Evolutionary conservation across 2,329 filamentous ascomycete species (phyloP).

Genomic region (Botrytis squamosa): DNA sequence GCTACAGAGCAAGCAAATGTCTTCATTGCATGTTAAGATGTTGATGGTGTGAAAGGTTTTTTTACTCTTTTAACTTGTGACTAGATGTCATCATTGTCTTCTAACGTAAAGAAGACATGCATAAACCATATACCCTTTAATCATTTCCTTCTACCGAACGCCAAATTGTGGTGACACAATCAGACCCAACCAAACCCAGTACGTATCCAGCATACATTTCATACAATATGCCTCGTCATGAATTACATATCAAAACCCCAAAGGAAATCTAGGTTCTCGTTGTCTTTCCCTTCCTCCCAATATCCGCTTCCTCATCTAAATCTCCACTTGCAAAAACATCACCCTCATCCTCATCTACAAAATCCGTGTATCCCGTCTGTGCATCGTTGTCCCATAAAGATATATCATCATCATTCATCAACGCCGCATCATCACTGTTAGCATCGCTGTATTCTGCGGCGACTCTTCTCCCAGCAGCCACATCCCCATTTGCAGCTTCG

Average conservation of each 20-base stretch:
- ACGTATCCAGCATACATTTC: slow-evolving; percentile 6
- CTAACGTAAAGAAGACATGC: background rate
- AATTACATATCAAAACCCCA: background rate
- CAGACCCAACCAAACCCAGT: slow-evolving; percentile 5
- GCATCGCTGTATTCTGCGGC: slow-evolving; percentile 31
- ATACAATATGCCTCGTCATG: slow-evolving; percentile 7
- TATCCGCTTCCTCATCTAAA: slow-evolving; percentile 22
- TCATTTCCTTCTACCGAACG: slow-evolving; percentile 3
- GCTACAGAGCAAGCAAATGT: background rate
- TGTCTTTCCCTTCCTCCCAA: slow-evolving; percentile 22
- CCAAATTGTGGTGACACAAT: slow-evolving; percentile 9
- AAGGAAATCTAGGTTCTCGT: background rate
- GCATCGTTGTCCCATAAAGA: slow-evolving; percentile 37
- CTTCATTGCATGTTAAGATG: background rate
- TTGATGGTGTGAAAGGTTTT: background rate
- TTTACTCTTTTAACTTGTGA: background rate
- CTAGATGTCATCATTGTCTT: background rate
- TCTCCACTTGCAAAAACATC: slow-evolving; percentile 34
- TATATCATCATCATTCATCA: slow-evolving; percentile 40
- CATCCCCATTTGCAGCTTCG: slow-evolving; percentile 28
- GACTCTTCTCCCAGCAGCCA: background rate
- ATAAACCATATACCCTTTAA: slow-evolving; percentile 4
- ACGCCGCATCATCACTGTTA: slow-evolving; percentile 30
- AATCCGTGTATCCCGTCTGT: slow-evolving; percentile 33
- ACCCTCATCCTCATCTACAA: slow-evolving; percentile 35